These are phyloP conservation scores for Sarocladium strictum DNA, from an alignment of 2,329 filamentous ascomycete genomes.

Conservation along the genomic window DNA sequence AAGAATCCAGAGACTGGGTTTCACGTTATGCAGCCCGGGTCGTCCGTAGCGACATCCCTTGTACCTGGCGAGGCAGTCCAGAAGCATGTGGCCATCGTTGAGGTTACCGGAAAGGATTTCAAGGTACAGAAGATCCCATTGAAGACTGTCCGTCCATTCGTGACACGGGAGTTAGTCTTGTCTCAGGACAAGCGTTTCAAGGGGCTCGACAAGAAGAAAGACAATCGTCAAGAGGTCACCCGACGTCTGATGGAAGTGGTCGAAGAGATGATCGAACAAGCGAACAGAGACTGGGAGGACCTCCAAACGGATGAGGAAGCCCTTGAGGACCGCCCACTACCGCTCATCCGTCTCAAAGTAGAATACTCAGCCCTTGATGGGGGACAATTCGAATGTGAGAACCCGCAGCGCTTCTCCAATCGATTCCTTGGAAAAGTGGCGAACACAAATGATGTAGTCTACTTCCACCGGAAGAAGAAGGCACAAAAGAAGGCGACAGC, in stretches of 20 bases:
- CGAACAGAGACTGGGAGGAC: slow-evolving; percentile 72
- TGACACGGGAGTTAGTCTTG: slow-evolving; percentile 76
- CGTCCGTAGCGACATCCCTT: slow-evolving; percentile 89
- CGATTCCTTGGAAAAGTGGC: slow-evolving; percentile 86
- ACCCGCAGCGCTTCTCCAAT: slow-evolving; percentile 93
- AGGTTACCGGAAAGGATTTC: slow-evolving; percentile 77
- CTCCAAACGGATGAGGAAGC: slow-evolving; percentile 63
- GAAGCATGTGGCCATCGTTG: slow-evolving; percentile 86
- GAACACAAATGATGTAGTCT: slow-evolving; percentile 88
- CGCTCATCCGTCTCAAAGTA: slow-evolving; percentile 82
- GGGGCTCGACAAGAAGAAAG: slow-evolving; percentile 70
- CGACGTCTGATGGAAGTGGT: slow-evolving; percentile 70
- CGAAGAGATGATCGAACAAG: slow-evolving; percentile 80
- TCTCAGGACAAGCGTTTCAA: slow-evolving; percentile 71
- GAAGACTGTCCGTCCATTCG: slow-evolving; percentile 85
- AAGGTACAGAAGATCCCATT: slow-evolving; percentile 73
- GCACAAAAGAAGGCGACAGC: slow-evolving; percentile 28
- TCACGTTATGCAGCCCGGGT: slow-evolving; percentile 95
- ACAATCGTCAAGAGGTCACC: slow-evolving; percentile 78
- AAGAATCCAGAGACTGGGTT: slow-evolving; percentile 85
- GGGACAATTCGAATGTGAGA: slow-evolving; percentile 83
- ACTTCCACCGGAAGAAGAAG: slow-evolving; percentile 88
- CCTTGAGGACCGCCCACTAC: slow-evolving; percentile 60
- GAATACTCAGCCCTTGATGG: slow-evolving; percentile 84
- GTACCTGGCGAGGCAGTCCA: slow-evolving; percentile 83